Percentiles rank a stretch among this genome's conserved stretches.
These are phyloP conservation scores for Saururus chinensis DNA, from an alignment of 164 flowering plant genomes.

Conservation along the genomic window DNA sequence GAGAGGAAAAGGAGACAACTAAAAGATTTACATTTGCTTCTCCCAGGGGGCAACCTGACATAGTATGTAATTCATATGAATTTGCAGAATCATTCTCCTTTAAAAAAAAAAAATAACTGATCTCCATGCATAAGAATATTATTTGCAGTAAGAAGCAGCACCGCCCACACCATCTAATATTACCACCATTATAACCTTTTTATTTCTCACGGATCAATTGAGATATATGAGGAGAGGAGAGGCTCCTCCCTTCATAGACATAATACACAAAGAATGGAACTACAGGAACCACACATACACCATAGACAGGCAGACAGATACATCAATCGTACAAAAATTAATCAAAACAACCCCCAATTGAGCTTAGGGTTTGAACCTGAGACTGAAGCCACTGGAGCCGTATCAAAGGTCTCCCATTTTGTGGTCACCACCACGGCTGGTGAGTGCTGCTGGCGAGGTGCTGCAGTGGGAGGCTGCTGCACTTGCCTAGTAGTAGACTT, in stretches of 20 bases:
- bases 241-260: constrained; percentile 1
- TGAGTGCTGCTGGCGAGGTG: constrained; percentile 14
- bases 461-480: constrained; percentile 9
- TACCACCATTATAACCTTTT: constrained; percentile 16
- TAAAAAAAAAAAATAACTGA: too few relatives aligned
- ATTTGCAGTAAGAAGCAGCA: neutral
- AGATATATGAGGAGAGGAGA: constrained; percentile 1
- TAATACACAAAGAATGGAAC: constrained; percentile 23
- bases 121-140: neutral
- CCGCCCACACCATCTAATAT: constrained; percentile 3
- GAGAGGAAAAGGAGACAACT: too few relatives aligned
- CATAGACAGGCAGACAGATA: neutral
- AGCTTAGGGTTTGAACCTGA: constrained; percentile 11
- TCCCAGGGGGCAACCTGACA: too few relatives aligned
- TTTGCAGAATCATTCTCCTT: too few relatives aligned
- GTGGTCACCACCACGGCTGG: constrained; percentile 58
- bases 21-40: too few relatives aligned
- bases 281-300: constrained; percentile 10
- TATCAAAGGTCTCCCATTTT: constrained; percentile 61
- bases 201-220: constrained; percentile 14
- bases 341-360: constrained; percentile 28
- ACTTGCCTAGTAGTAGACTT: constrained; percentile 13
- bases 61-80: too few relatives aligned
- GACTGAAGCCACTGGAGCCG: constrained; percentile 10
- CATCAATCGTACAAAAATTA: constrained; percentile 6